Evolutionary conservation across 2,329 filamentous ascomycete genomes (phyloP).

Genomic region (Madurella fahalii): DNA sequence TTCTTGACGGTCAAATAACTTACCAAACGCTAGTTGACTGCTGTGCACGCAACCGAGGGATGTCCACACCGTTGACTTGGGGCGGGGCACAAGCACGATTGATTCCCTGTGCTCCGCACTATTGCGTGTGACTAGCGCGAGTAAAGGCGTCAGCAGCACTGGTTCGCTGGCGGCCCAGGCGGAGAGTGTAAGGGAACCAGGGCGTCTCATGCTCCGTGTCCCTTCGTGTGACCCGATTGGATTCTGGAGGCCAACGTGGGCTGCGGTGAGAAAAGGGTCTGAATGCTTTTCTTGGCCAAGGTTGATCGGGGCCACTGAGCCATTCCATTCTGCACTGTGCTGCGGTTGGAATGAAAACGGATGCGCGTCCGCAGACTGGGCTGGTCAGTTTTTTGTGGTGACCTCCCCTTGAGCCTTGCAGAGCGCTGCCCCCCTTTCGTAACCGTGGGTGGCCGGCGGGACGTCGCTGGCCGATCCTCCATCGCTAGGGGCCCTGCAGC

Average conservation of each 20-base stretch:
- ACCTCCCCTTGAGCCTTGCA: background rate
- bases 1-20: too few species aligned
- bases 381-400: background rate
- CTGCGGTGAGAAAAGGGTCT: too few species aligned
- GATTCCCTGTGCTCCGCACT: background rate
- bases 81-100: too few species aligned
- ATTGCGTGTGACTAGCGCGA: background rate
- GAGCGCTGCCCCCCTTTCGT: background rate
- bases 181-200: too few species aligned
- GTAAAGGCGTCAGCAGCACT: background rate
- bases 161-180: too few species aligned
- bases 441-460: background rate
- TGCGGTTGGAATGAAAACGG: background rate
- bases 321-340: background rate
- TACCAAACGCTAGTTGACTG: background rate
- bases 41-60: background rate
- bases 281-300: too few species aligned
- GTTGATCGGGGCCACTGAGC: too few species aligned
- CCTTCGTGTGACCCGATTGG: too few species aligned
- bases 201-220: too few species aligned
- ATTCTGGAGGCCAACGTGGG: too few species aligned
- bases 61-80: background rate
- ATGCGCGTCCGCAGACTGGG: background rate
- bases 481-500: background rate
- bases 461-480: background rate